Evolutionary conservation across 192 early-diverging fungal genomes (phyloP), one percentile per base, ranked within the genome.

Genomic region (Coemansia sp.): DNA sequence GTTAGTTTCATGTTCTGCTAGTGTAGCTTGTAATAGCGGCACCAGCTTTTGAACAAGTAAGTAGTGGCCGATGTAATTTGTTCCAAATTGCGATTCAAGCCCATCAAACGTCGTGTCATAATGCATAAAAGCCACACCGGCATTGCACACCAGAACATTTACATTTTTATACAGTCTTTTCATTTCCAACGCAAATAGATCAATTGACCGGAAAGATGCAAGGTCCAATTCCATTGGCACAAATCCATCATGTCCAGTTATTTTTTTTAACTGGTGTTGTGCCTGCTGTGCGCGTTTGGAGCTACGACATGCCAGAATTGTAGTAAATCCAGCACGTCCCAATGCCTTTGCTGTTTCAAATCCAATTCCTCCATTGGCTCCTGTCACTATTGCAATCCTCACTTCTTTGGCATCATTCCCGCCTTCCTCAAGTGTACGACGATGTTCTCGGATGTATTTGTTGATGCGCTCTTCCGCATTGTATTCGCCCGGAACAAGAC

Each of bases 61-160:
- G 24, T 82, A 86, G 55, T 88, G 86, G 8, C 86, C 86, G 5
- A 88, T 67, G 50, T 79, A 84, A 67, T 88, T 88, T 48, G 84
- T 85, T 4, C 85, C 85, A 81, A 86, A 87, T 74, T 87, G 85
- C 54, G 80, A 74, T 62, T 88, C 87, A 21, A 82, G 66, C 23
- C 87, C 87, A 21, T 87, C 86, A 27, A 74, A 70, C n/a, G 87
- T 88, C 38, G 79, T 78, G 19, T 74, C 74, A 54, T 85, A 86
- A 24, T 84, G 86, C 9, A 70, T 74, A 58, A 83, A 82, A 54
- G 86, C 86, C 60, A 85, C 69, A 0, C 87, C 87, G 49, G 87
- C 87, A 47, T 88, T 86, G 73, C 78, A 81, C 26, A 73, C 69
- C n/a, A 76, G 65, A 30, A 82, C 41, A 54, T 79, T 65, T 3